Conservation (phyloP, 805 yeast genomes). For the Blastobotrys robertii region DNA sequence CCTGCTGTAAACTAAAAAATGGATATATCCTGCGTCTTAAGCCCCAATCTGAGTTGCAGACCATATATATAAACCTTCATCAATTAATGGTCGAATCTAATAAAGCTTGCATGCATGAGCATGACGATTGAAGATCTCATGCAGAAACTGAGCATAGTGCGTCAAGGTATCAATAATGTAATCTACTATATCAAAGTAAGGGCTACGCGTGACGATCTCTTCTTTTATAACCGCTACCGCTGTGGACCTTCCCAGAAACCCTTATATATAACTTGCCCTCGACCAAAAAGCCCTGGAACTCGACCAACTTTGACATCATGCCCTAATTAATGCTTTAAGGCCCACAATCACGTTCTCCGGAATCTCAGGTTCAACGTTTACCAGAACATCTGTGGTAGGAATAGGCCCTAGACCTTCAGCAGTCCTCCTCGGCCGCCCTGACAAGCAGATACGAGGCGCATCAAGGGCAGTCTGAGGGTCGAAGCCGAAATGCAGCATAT, state of each 20-base stretch:
- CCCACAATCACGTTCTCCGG: constrained; percentile 35
- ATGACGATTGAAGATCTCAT: no score
- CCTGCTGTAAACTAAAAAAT: no score
- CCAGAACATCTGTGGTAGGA: no score
- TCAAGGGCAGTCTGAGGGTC: constrained; percentile 69
- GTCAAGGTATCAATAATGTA: no score
- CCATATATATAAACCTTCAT: no score
- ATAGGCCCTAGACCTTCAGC: constrained; percentile 40
- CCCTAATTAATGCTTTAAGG: constrained; percentile 43
- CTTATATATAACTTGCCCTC: constrained; percentile 72
- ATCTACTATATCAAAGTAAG: no score
- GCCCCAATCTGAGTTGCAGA: no score
- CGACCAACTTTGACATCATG: constrained; percentile 40
- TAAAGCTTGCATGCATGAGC: no score
- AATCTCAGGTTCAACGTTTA: constrained; percentile 51
- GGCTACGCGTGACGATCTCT: constrained; percentile 80
- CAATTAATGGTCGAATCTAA: no score
- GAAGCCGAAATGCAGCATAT: constrained; percentile 50
- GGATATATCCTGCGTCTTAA: no score
- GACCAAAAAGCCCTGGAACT: constrained; percentile 22
- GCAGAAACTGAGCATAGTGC: no score
- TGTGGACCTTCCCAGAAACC: constrained; percentile 37
- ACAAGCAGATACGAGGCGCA: constrained; percentile 61
- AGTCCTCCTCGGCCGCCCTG: constrained; percentile 42
- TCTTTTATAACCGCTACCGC: constrained; percentile 70